phyloP scores from a whole-genome alignment of 805 yeast genomes.

The Spathaspora arborariae region DNA sequence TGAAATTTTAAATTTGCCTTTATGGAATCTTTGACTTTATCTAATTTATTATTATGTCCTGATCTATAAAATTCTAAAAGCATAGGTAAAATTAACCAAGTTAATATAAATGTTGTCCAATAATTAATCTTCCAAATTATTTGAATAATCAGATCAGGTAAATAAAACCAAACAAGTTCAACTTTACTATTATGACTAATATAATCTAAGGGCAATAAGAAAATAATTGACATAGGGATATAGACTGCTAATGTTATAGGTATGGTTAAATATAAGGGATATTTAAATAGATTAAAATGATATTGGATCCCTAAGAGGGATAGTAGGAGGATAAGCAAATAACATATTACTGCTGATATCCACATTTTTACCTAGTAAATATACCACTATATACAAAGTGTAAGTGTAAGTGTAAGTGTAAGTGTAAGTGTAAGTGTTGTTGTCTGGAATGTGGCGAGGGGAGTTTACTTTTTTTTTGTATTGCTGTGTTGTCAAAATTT shows the following conservation, averaged over 20 bases:
- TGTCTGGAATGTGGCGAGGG: too few species aligned
- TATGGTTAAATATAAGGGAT: slow-evolving; percentile 39
- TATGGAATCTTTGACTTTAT: slow-evolving; percentile 54
- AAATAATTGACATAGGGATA: slow-evolving; percentile 71
- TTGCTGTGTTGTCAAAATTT: too few species aligned
- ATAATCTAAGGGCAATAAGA: slow-evolving; percentile 71
- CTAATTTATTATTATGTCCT: slow-evolving; percentile 52
- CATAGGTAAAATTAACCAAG: slow-evolving; percentile 74
- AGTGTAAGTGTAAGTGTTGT: too few species aligned
- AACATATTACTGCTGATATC: slow-evolving; percentile 24
- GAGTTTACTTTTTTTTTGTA: too few species aligned
- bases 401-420: too few species aligned
- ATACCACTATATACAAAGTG: not conserved
- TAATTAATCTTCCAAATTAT: slow-evolving; percentile 69
- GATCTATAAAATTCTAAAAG: slow-evolving; percentile 70
- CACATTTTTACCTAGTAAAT: slow-evolving; percentile 17
- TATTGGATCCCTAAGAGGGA: slow-evolving; percentile 31
- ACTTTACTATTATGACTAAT: slow-evolving; percentile 47
- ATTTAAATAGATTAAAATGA: slow-evolving; percentile 32
- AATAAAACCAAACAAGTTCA: slow-evolving; percentile 36
- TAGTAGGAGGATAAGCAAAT: slow-evolving; percentile 22
- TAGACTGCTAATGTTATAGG: slow-evolving; percentile 59
- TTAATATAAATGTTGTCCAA: slow-evolving; percentile 76
- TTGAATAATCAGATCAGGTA: slow-evolving; percentile 46
- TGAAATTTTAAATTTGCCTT: slow-evolving; percentile 58